Percentiles rank a stretch among this genome's conserved stretches.
These are phyloP conservation scores for Phytophthora uliginosa DNA, from an alignment of 352 stramenopile genomes.

Conservation along the genomic window DNA sequence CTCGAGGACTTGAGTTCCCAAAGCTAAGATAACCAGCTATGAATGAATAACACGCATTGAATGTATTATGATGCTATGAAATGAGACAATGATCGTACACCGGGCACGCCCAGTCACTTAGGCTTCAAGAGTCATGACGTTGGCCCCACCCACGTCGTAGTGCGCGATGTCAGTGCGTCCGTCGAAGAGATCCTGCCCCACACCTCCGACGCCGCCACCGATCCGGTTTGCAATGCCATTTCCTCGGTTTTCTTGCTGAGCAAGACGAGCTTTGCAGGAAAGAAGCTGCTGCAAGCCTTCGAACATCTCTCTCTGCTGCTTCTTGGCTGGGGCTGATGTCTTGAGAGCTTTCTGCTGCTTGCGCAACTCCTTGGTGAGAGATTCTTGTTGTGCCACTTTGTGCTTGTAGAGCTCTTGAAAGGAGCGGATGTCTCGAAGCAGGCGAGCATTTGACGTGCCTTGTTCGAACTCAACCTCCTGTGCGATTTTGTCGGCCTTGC, in stretches of 20 bases:
- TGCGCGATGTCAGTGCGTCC: constrained; percentile 76
- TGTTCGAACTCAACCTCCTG: constrained; percentile 91
- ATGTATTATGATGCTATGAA: constrained; percentile 26
- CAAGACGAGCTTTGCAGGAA: constrained; percentile 77
- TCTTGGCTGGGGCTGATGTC: constrained; percentile 75
- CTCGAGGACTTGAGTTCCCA: constrained; percentile 45
- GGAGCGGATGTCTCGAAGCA: constrained; percentile 90
- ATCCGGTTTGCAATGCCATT: constrained; percentile 18
- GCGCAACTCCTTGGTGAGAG: constrained; percentile 89
- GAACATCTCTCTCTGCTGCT: constrained; percentile 90
- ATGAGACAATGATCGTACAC: not conserved
- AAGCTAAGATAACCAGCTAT: constrained; percentile 15
- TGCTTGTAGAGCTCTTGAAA: constrained; percentile 94
- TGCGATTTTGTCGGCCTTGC: constrained; percentile 83
- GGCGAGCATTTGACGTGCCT: constrained; percentile 62
- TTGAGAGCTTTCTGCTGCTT: constrained; percentile 94
- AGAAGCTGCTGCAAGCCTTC: constrained; percentile 86
- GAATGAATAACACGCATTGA: constrained; percentile 19
- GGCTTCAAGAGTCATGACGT: constrained; percentile 87
- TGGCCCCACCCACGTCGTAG: constrained; percentile 83
- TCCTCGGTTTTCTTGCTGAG: constrained; percentile 40
- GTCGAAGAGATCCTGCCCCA: constrained; percentile 64
- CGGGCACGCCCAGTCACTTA: constrained; percentile 24
- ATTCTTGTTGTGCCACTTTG: constrained; percentile 93
- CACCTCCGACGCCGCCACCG: constrained; percentile 21